Conservation (phyloP, 495 filamentous ascomycete genomes). For the Penicillium roqueforti region DNA sequence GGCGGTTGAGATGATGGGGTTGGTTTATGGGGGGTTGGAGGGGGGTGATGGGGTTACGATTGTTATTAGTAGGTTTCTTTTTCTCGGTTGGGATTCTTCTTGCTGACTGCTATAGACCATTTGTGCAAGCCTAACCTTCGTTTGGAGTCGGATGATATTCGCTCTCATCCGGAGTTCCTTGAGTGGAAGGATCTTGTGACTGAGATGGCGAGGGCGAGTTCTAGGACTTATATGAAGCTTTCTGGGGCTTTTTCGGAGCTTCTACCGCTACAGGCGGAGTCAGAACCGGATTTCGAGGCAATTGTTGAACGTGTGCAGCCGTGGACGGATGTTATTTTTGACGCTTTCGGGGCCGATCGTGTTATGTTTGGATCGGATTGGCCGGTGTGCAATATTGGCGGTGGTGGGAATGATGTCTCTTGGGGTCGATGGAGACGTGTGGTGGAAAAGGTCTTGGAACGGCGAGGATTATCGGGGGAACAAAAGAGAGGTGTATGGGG, state of each 20-base stretch:
- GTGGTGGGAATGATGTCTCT: slow-evolving; percentile 47
- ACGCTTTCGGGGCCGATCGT: slow-evolving; percentile 62
- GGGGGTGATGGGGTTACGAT: slow-evolving; percentile 55
- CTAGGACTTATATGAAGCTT: slow-evolving; percentile 78
- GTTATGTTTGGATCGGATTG: slow-evolving; percentile 90
- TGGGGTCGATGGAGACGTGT: slow-evolving; percentile 47
- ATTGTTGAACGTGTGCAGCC: slow-evolving; percentile 46
- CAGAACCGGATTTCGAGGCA: slow-evolving; percentile 35
- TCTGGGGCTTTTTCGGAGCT: slow-evolving; percentile 78
- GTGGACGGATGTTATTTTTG: slow-evolving; percentile 65
- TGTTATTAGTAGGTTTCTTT: slow-evolving; percentile 57
- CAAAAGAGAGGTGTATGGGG: slow-evolving; percentile 65
- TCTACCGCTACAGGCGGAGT: slow-evolving; percentile 36
- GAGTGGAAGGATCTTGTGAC: slow-evolving; percentile 41
- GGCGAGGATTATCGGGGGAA: slow-evolving; percentile 50
- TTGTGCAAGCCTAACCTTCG: slow-evolving; percentile 80
- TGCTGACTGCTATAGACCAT: slow-evolving; percentile 55
- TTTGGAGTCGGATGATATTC: slow-evolving; percentile 29
- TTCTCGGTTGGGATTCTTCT: not conserved
- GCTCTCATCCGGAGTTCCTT: slow-evolving; percentile 55
- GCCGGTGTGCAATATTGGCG: slow-evolving; percentile 75
- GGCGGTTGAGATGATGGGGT: slow-evolving; percentile 66
- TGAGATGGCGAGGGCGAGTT: slow-evolving; percentile 49
- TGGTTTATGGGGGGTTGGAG: slow-evolving; percentile 55
- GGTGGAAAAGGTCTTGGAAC: slow-evolving; percentile 54